Percentiles rank a stretch among this genome's conserved stretches.
Evolutionary conservation across 805 yeast species (phyloP).

Genomic region (Groenewaldozyma tartarivorans): DNA sequence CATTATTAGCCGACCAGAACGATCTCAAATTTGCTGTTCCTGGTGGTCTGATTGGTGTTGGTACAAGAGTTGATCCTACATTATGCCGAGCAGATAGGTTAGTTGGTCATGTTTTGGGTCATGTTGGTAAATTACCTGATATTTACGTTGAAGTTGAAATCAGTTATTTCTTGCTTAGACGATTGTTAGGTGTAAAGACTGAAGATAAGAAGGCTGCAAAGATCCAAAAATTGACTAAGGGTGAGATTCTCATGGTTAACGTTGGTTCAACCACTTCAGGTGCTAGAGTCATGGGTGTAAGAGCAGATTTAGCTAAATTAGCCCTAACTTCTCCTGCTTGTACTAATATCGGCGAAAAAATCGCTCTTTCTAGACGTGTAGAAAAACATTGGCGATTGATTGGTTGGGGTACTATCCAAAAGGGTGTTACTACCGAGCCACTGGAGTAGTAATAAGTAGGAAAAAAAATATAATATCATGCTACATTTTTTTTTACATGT

Average conservation of each 20-base stretch:
- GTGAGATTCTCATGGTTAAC: constrained; percentile 97
- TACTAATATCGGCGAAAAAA: constrained; percentile 96
- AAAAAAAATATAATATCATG: too few relatives aligned
- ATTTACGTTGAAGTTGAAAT: constrained; percentile 96
- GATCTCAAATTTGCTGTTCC: constrained; percentile 98
- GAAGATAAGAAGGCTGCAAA: constrained; percentile 96
- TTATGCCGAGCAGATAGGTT: constrained; percentile 98
- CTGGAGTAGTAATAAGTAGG: constrained; percentile 12
- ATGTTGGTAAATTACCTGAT: constrained; percentile 90
- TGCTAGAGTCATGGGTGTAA: constrained; percentile 95
- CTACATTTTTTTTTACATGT: too few relatives aligned
- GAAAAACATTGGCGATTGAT: constrained; percentile 99
- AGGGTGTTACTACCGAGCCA: constrained; percentile 44
- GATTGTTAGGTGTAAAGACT: constrained; percentile 96
- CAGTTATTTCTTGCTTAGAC: constrained; percentile 91
- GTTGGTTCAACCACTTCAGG: constrained; percentile 99
- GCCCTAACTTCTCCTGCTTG: constrained; percentile 97
- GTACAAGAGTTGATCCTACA: constrained; percentile 98
- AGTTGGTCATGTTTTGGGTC: constrained; percentile 98
- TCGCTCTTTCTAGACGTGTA: constrained; percentile 96
- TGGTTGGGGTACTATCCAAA: constrained; percentile 98
- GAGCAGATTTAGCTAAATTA: constrained; percentile 98
- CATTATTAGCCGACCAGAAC: constrained; percentile 94
- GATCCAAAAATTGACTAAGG: constrained; percentile 87
- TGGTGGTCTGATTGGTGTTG: constrained; percentile 99